phyloP scores from a whole-genome alignment of 2,329 filamentous ascomycete species.

The Apiospora phragmitis region DNA sequence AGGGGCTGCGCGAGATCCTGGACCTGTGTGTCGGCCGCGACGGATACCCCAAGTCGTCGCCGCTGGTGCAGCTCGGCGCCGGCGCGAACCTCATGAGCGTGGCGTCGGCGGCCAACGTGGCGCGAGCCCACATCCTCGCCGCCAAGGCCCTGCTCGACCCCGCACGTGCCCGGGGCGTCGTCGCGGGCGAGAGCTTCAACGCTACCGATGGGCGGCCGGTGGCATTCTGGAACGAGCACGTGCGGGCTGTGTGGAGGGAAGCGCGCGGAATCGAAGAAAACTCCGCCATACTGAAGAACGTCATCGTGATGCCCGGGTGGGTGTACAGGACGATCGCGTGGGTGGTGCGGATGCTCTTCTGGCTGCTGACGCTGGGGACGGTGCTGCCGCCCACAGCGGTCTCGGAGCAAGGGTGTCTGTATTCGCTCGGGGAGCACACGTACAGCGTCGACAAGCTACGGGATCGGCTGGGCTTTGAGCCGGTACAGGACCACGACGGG shows the following conservation, averaged over 20 bases:
- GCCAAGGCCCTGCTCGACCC: conserved; percentile 28
- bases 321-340: conserved; percentile 20
- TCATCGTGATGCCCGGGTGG: conserved; percentile 27
- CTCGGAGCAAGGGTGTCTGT: conserved; percentile 23
- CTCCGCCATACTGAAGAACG: not conserved
- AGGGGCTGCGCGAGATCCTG: conserved; percentile 28
- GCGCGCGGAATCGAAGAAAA: conserved; percentile 18
- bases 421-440: conserved; percentile 22
- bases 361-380: conserved; percentile 25
- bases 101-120: conserved; percentile 28
- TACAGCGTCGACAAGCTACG: conserved; percentile 21
- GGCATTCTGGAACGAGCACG: conserved; percentile 32
- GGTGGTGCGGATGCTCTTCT: conserved; percentile 23
- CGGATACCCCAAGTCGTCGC: conserved; percentile 27
- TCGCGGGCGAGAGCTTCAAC: conserved; percentile 37
- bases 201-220: conserved; percentile 33
- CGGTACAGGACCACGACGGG: conserved; percentile 18
- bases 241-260: conserved; percentile 24
- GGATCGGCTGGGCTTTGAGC: conserved; percentile 19
- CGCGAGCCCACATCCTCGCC: conserved; percentile 26
- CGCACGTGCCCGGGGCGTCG: conserved; percentile 10
- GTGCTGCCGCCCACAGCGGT: conserved; percentile 25
- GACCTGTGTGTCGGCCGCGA: conserved; percentile 14
- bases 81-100: conserved; percentile 29
- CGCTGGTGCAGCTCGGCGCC: conserved; percentile 28